Conservation (phyloP, 805 yeast species). For the Starmerella floricola region DNA sequence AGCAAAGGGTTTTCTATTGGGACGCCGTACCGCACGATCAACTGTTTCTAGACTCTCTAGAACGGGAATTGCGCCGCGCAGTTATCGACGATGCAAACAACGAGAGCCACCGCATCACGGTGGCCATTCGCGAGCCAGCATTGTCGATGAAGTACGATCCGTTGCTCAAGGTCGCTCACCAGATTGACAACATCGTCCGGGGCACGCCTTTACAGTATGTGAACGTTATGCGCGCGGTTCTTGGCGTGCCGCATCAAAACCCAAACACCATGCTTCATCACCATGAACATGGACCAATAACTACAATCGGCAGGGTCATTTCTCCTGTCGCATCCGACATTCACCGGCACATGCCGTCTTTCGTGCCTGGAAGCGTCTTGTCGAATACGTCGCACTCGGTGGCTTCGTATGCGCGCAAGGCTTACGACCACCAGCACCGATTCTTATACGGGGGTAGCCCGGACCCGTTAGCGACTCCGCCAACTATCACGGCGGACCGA, state of each 20-base stretch:
- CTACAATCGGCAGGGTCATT: too few relatives aligned
- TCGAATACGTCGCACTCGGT: too few relatives aligned
- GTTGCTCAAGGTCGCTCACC: constrained; percentile 29
- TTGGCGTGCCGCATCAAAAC: constrained; percentile 7
- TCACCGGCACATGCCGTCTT: too few relatives aligned
- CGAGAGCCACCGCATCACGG: constrained; percentile 40
- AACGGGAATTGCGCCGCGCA: constrained; percentile 49
- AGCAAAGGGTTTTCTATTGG: constrained; percentile 95
- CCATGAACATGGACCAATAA: too few relatives aligned
- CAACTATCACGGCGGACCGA: background rate
- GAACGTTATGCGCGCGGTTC: constrained; percentile 5
- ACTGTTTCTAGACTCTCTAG: constrained; percentile 83
- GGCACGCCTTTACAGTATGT: constrained; percentile 17
- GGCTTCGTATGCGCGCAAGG: too few relatives aligned
- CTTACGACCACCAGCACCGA: too few relatives aligned
- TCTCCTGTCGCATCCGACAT: too few relatives aligned
- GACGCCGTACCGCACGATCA: constrained; percentile 89
- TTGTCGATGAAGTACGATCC: constrained; percentile 56
- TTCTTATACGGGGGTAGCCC: too few relatives aligned
- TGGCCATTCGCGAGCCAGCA: constrained; percentile 66
- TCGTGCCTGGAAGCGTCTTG: too few relatives aligned
- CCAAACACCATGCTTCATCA: too few relatives aligned
- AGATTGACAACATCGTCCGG: constrained; percentile 24
- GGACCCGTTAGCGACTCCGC: background rate
- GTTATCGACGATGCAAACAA: constrained; percentile 9